Conservation (phyloP, 192 early-diverging fungal genomes). For the Coemansia sp. region DNA sequence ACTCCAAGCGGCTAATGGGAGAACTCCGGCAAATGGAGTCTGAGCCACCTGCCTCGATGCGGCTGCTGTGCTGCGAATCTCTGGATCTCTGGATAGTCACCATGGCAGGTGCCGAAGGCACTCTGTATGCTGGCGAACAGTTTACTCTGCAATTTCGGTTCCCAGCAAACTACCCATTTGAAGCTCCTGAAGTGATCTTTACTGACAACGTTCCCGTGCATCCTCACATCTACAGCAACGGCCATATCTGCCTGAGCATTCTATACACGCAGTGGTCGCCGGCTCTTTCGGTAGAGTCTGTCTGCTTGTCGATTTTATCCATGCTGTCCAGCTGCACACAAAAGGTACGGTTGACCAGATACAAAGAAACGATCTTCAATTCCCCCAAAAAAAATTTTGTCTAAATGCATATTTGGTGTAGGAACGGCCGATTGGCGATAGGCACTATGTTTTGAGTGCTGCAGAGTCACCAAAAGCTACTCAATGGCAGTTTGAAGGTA, state of each 20-base stretch:
- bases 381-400: too few species aligned
- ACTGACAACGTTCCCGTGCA: conserved; percentile 64
- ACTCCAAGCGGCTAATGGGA: conserved; percentile 33
- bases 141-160: conserved; percentile 66
- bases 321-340: conserved; percentile 87
- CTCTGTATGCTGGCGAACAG: conserved; percentile 61
- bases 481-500: conserved; percentile 35
- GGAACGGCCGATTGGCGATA: conserved; percentile 21
- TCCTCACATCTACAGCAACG: conserved; percentile 84
- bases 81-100: conserved; percentile 59
- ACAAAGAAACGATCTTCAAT: conserved; percentile 12
- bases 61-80: conserved; percentile 10
- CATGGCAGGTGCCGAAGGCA: conserved; percentile 64
- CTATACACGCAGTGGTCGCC: conserved; percentile 94
- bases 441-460: conserved; percentile 15
- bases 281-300: conserved; percentile 78
- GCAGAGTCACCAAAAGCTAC: conserved; percentile 32
- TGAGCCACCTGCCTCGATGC: conserved; percentile 16
- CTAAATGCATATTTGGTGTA: conserved; percentile 3
- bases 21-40: conserved; percentile 25
- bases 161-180: conserved; percentile 68
- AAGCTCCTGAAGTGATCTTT: conserved; percentile 73
- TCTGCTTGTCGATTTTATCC: conserved; percentile 87
- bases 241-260: conserved; percentile 95
- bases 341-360: conserved; percentile 52